Conservation (phyloP, 192 early-diverging fungal species). For the Backusella luteola region DNA sequence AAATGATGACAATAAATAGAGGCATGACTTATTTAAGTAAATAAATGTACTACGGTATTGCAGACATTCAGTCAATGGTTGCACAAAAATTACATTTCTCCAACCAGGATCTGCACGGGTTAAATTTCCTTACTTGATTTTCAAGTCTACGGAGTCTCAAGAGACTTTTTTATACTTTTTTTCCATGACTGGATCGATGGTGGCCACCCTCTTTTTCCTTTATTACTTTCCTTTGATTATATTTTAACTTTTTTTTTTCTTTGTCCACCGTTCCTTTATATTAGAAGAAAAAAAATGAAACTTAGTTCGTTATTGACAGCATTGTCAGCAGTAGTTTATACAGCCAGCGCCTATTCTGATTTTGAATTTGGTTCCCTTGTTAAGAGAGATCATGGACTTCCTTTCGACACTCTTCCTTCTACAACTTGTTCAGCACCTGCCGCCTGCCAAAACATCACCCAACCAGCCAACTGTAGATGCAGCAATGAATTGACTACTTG, state of each 20-base stretch:
- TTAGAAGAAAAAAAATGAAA: conserved; percentile 1
- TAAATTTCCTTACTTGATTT: conserved; percentile 6
- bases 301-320: background rate
- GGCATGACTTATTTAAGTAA: conserved; percentile 2
- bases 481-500: conserved; percentile 23
- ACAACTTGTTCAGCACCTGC: conserved; percentile 8
- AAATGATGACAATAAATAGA: background rate
- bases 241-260: background rate
- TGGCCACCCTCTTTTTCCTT: background rate
- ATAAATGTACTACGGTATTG: background rate
- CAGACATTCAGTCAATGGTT: background rate
- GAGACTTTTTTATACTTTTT: conserved; percentile 5
- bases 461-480: conserved; percentile 18
- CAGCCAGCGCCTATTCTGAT: background rate
- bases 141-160: background rate
- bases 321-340: conserved; percentile 6
- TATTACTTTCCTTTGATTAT: background rate
- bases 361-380: background rate
- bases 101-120: background rate
- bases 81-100: background rate
- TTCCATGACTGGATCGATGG: background rate
- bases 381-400: conserved; percentile 27
- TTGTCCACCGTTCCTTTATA: background rate
- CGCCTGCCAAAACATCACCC: conserved; percentile 9
- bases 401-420: conserved; percentile 22